These are phyloP conservation scores for Calonectria pteridis DNA, from an alignment of 2,329 filamentous ascomycete species.

Conservation along the genomic window DNA sequence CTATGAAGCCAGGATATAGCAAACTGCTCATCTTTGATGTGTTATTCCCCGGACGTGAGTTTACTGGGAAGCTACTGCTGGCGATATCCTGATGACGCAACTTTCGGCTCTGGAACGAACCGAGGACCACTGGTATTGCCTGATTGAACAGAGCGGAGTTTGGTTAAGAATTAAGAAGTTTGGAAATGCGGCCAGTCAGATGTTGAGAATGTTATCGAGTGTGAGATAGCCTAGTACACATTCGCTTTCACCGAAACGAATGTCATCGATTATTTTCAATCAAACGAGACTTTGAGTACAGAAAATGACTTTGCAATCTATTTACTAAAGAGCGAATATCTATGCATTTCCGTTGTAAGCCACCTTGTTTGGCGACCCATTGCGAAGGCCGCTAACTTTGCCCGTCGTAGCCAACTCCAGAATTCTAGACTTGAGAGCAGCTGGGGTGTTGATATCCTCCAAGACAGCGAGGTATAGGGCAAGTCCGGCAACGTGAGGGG, in stretches of 20 bases:
- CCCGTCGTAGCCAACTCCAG: not conserved
- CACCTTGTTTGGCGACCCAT: not conserved
- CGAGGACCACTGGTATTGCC: constrained; percentile 29
- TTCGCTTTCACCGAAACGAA: not conserved
- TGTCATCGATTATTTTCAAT: not conserved
- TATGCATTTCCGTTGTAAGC: constrained; percentile 3
- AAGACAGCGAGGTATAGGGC: constrained; percentile 54
- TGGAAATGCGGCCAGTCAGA: constrained; percentile 26
- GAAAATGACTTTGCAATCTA: not conserved
- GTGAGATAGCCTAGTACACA: constrained; percentile 23
- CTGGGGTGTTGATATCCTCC: not conserved
- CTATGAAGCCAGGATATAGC: constrained; percentile 42
- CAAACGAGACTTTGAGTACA: not conserved
- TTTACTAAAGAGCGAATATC: not conserved
- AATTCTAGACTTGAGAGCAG: not conserved
- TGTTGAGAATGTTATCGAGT: constrained; percentile 38
- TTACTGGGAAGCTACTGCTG: not conserved
- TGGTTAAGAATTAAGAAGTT: constrained; percentile 38
- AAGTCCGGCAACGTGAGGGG: constrained; percentile 65
- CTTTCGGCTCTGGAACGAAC: constrained; percentile 36
- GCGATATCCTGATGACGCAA: constrained; percentile 4
- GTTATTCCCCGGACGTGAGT: constrained; percentile 5
- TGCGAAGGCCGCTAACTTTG: not conserved
- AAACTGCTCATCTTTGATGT: constrained; percentile 31
- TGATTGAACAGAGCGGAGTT: constrained; percentile 27